Base-by-base conservation (phyloP, 257 asterid species). In the Plantago ovata region DNA sequence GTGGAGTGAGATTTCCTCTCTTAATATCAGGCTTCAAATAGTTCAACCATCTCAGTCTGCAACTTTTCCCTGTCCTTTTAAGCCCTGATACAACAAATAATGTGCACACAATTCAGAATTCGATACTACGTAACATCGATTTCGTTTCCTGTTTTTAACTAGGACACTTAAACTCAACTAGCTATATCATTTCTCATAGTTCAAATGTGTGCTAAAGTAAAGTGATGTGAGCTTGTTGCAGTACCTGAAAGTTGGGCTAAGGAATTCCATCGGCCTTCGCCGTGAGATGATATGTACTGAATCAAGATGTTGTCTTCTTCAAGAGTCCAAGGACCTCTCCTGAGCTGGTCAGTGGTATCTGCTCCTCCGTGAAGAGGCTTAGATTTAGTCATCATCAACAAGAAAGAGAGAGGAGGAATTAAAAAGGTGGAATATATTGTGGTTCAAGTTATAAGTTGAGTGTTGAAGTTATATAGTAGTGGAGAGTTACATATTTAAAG, bases 261-360 rank as follows among this genome's bases (percentile, higher is more conserved):
- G n/a, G 96, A 87, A 38, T 90, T 90, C 98, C 98, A 90, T 0
- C 98, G 93, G 62, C 98, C 98, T 73, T 90, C 95, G 3, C 98
- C 98, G 33, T 90, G 86, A 56, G 71, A 87, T 16, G 94, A 84
- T 53, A 90, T 72, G 69, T 82, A 84, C 64, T 84, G 84, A 67
- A 87, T 77, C 15, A 89, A 89, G 52, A 83, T 43, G 10, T 76
- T 75, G 70, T 87, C 95, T 71, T 87, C 95, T 46, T 87, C 96
- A 39, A 81, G 91, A 0, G 95, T 87, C 96, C 96, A 90, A 5
- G 96, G 96, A 7, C 97, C 96, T 73, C 97, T 77, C 48, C 95
- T 62, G 0, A 86, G 71, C 15, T 44, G 20, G 19, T 84, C 95
- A 81, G 74, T 55, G 56, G 69, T 78, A 8, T 70, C 77, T 4